Conservation (phyloP, 169 alveolate genomes). For the Cryptosporidium sp. region DNA sequence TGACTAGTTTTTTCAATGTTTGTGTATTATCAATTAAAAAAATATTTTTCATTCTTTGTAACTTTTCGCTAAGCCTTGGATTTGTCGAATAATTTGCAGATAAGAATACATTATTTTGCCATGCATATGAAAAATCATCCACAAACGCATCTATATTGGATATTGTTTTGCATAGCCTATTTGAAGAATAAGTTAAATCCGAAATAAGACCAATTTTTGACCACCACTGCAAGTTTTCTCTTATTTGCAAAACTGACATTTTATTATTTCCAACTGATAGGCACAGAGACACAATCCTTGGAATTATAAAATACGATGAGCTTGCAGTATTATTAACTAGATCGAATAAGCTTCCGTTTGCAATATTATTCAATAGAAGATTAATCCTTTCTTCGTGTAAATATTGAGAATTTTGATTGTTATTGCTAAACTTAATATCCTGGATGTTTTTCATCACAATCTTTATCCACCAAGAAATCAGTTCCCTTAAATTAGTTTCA, state of each 20-base stretch:
- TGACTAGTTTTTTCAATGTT: not conserved
- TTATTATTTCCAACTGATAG: slow-evolving; percentile 19
- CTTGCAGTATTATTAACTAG: not conserved
- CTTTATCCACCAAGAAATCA: slow-evolving; percentile 53
- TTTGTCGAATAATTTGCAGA: not conserved
- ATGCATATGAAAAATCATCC: not conserved
- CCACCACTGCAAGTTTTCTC: slow-evolving; percentile 55
- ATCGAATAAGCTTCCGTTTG: not conserved
- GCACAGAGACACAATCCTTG: slow-evolving; percentile 44
- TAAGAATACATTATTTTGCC: not conserved
- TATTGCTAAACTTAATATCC: not conserved
- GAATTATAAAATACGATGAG: not conserved
- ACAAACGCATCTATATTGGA: not conserved
- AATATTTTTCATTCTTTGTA: not conserved
- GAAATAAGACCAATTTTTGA: not conserved
- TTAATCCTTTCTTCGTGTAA: not conserved
- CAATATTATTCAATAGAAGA: not conserved
- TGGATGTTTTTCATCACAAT: not conserved
- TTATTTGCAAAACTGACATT: not conserved
- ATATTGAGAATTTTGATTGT: not conserved
- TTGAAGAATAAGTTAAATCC: slow-evolving; percentile 16
- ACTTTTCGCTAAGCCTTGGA: not conserved
- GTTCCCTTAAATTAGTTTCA: not conserved
- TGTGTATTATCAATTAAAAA: not conserved
- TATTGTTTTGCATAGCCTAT: not conserved